A percentile compares a stretch with the other conserved stretches of the same genome.
Conservation (phyloP, 805 yeast genomes). For the Myxozyma geophila region DNA sequence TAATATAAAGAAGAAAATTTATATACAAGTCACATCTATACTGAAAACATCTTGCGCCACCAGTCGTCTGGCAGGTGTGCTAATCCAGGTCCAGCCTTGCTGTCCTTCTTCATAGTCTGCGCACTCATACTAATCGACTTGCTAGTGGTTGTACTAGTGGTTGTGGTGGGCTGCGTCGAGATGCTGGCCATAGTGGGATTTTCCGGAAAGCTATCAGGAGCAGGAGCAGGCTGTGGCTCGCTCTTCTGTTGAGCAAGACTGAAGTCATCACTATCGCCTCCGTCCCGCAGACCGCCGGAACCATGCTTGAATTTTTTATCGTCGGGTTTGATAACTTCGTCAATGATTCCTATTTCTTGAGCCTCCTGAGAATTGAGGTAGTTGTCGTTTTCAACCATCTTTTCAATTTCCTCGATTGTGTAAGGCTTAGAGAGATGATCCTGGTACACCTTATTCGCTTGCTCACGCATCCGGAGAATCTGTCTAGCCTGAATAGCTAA, state of each 20-base stretch:
- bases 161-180: neutral
- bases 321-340: conserved; percentile 41
- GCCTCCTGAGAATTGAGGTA: conserved; percentile 44
- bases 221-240: conserved; percentile 17
- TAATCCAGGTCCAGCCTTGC: conserved; percentile 20
- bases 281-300: conserved; percentile 17
- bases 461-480: conserved; percentile 43
- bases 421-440: conserved; percentile 40
- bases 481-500: conserved; percentile 47
- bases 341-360: conserved; percentile 45
- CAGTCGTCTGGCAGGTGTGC: conserved; percentile 21
- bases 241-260: neutral
- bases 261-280: conserved; percentile 5
- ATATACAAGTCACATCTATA: conserved; percentile 1
- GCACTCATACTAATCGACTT: neutral
- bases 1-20: neutral
- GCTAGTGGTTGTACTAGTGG: neutral
- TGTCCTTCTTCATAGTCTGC: neutral
- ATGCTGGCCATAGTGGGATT: too few species aligned
- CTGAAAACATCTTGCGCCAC: conserved; percentile 33
- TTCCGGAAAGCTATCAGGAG: neutral
- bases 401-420: conserved; percentile 29
- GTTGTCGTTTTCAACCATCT: conserved; percentile 37
- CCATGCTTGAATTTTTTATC: conserved; percentile 14
- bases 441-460: conserved; percentile 41